Base-by-base conservation (phyloP, 169 alveolate species). In the Plasmodium gaboni region DNA sequence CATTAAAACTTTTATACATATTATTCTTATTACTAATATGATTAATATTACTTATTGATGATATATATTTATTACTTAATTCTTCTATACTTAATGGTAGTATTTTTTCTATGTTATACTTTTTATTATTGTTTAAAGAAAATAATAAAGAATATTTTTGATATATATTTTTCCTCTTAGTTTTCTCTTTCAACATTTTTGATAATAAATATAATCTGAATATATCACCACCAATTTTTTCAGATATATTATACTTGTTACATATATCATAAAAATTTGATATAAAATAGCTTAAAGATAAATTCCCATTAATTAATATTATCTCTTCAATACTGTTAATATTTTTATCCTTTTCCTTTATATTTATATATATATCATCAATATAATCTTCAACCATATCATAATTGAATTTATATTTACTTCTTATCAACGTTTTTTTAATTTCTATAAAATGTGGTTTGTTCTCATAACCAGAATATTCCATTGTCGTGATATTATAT, bases 171-270 rank as follows among this genome's bases (percentile, higher is more conserved):
- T 83, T 83, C 53, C 91, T 57, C 46, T 72, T 74, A 10, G 42
- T 83, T 46, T 57, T 83, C 42, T 83, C 38, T 63, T 83, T 83
- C 51, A 83, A 10, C 61, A 42, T 38, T 83, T 48, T 68, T 46
- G 91, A 67, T 60, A 83, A 68, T 48, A 83, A 48, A 61, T 68
- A 55, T 57, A 83, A 13, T 55, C 91, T 32, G 69, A 83, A 67
- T 38, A 83, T 83, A 32, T 83, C 91, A 48, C 91, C 69, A n/a
- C 85, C 91, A 19, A 68, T 38, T 44, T 83, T 83, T 13, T 28
- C 26, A 15, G 72, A 67, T 57, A 83, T 8, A 55, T 44, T 10
- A 67, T 83, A 55, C 38, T 60, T 68, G 2, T 19, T 1, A 48
- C 91, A 83, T 13, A 60, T 53, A 10, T 55, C 6, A 55, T 83